These are phyloP conservation scores for Tirmania nivea DNA, from an alignment of 495 filamentous ascomycete species.

Conservation along the genomic window DNA sequence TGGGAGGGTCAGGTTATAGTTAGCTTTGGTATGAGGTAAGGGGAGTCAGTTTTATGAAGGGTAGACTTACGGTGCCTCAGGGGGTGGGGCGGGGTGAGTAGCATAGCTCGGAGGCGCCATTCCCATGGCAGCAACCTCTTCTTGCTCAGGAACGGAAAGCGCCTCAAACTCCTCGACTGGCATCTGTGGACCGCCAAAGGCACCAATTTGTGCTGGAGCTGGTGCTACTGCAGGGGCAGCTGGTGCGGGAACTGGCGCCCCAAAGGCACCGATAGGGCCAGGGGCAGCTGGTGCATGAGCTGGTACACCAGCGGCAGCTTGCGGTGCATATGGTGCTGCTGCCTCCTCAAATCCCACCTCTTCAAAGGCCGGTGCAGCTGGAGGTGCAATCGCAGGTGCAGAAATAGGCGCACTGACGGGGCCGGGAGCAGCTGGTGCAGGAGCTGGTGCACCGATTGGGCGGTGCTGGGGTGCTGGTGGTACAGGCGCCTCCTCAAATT, in stretches of 20 bases:
- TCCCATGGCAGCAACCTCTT: background rate
- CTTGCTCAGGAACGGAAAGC: background rate
- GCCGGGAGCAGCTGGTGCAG: background rate
- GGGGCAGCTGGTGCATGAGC: background rate
- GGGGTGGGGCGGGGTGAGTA: background rate
- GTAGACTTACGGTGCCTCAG: background rate
- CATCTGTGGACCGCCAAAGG: background rate
- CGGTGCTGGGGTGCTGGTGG: no score
- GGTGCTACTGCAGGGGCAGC: background rate
- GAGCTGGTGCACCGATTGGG: background rate
- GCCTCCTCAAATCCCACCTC: no score
- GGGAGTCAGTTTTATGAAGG: background rate
- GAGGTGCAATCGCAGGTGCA: background rate
- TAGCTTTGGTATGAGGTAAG: background rate
- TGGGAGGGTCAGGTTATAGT: no score
- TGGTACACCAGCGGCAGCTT: background rate
- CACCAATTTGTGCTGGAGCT: background rate
- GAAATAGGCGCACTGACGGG: background rate
- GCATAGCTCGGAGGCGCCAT: background rate
- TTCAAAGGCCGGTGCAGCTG: background rate
- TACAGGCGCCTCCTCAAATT: no score
- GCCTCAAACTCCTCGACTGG: background rate
- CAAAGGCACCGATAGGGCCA: background rate
- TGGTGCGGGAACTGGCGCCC: background rate
- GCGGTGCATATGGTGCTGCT: no score